Evolutionary conservation across 2,329 filamentous ascomycete species (phyloP), one percentile per base, ranked within the genome.

Genomic region (Penicillium sp.): DNA sequence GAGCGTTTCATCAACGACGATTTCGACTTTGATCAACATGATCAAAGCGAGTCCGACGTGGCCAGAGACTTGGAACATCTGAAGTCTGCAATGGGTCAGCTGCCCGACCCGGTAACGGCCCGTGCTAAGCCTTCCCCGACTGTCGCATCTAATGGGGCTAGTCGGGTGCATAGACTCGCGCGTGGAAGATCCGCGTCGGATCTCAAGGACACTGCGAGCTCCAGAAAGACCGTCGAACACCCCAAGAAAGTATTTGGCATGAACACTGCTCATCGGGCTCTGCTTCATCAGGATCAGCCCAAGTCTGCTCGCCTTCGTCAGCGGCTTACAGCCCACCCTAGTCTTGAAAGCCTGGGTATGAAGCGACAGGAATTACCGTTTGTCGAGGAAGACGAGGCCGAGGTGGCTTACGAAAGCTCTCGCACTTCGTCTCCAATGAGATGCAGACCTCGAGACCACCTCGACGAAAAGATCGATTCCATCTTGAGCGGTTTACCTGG

Each of bases 401-500:
- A 55, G 29, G 32, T 54, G 18, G 50, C 49, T 1, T 52, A 59
- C 26, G 47, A 48, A 34, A 53, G 55, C 24, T 60, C 63, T 35
- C 60, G 64, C 38, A 42, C 59, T 12, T 76, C 79, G 9, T 62
- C 66, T 59, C 74, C 64, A 46, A 70, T 54, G 4, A 70, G 53
- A 12, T 55, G 65, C 48, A 68, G 63, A 45, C 71, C 77, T 0
- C 82, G 85, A 53, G 83, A 88, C 54, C 80, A 88, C 47, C 76
- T 95, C 11, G 86, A 89, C 55, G 81, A 84, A 53, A 88, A 90
- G 63, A 90, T 95, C 42, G 86, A 81, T 61, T 81, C 86, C 44
- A 86, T 94, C 48, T 77, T 94, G 35, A 82, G 82, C 49, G 85
- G 79, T 18, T 87, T 94, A 52, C 88, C 89, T 2, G 84, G 85